Base-by-base conservation (phyloP, 2,329 filamentous ascomycete species). In the Ceratocystis albifundus region DNA sequence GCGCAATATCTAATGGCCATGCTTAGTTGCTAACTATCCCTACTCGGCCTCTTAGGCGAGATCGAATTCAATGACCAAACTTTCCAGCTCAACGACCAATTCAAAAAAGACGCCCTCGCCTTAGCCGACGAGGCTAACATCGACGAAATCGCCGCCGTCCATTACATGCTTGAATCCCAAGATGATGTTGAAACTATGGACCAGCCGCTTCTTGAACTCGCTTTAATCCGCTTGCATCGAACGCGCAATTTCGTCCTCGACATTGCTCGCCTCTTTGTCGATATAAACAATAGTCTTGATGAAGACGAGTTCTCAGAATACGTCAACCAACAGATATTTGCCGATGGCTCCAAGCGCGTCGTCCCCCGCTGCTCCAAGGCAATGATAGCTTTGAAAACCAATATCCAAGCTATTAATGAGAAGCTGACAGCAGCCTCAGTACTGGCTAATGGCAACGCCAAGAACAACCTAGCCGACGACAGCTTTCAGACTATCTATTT, bases 111-210 rank as follows among this genome's bases (percentile, higher is more conserved):
- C 70, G 84, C 86, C 28, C 80, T 96, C 41, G 84, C 90, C 71
- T 80, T 99, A 46, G 89, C 93, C 66, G 92, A 97, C 75, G 89
- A 90, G 71, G 80, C 96, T 69, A 87, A 96, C 72, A 80, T 99
- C 64, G 92, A 99, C 76, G 95, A 99, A 76, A 74, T 96, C 67
- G 84, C 94, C 71, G 88, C 93, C 20, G 89, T 90, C 8, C 82
- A 83, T 70, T 82, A 94, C 62, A 84, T 96, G 67, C 78, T 95
- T 64, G 85, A 87, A 66, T 86, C 89, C 20, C 83, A 89, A 73
- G 82, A 85, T 46, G 87, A 92, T 70, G 80, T 85, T 17, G 80
- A 83, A 57, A 79, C 83, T 17, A 79, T 91, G 4, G 90, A 90
- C 68, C 84, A 89, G 28, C 82, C 89, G 2, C 80, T 89, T 68